phyloP scores from a whole-genome alignment of 192 early-diverging fungal genomes.

The Backusella parvicylindrica region DNA sequence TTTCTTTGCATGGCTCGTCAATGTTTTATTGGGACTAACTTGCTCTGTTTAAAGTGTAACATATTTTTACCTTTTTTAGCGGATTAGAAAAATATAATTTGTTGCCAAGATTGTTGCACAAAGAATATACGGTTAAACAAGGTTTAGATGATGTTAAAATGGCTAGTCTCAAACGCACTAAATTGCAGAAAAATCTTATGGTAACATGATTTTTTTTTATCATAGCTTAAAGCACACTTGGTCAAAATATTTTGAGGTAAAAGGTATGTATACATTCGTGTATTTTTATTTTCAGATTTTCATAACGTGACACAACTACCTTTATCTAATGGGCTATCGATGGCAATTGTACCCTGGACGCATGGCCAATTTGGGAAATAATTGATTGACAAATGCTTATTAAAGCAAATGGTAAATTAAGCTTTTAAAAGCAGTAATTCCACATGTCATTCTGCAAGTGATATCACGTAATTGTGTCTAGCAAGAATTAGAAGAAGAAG shows the following conservation, averaged over 20 bases:
- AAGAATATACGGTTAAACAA: background rate
- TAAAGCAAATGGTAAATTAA: background rate
- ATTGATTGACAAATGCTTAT: background rate
- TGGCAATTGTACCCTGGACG: background rate
- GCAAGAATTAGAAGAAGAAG: background rate
- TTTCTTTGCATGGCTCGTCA: background rate
- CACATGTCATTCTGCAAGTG: background rate
- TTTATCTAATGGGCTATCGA: background rate
- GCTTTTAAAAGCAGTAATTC: background rate
- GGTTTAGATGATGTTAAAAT: background rate
- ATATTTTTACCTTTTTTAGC: background rate
- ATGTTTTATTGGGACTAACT: background rate
- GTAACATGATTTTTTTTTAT: background rate
- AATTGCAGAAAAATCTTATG: background rate
- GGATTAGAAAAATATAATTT: background rate
- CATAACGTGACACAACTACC: background rate
- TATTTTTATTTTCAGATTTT: background rate
- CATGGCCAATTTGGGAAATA: conserved; percentile 1
- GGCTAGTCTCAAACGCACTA: background rate
- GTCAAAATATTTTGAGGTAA: background rate
- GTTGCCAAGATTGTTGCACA: background rate
- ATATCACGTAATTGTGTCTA: background rate
- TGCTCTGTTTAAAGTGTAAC: background rate
- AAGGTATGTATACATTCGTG: background rate
- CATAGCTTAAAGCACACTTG: background rate